These are phyloP conservation scores for Tetraselmis striata DNA, from an alignment of 139 green algal genomes.

Conservation along the genomic window DNA sequence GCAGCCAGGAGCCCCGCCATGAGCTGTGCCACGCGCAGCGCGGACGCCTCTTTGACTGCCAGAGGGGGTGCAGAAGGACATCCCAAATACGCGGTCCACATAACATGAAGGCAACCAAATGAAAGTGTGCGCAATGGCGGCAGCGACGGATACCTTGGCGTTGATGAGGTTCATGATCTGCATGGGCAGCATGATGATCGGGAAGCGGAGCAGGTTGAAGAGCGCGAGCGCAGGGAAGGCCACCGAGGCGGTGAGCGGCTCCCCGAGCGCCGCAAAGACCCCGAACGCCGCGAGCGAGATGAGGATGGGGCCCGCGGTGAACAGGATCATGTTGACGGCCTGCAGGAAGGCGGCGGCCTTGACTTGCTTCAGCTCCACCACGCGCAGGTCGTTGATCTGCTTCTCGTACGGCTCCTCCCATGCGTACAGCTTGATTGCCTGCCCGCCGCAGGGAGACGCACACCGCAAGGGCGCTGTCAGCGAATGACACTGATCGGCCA, in stretches of 20 bases:
- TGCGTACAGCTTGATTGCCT: slow-evolving; percentile 91
- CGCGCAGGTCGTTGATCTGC: slow-evolving; percentile 59
- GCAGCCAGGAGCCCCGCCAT: too few relatives aligned
- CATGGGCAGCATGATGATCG: slow-evolving; percentile 70
- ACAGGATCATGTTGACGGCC: slow-evolving; percentile 1
- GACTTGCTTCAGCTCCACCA: slow-evolving; percentile 48
- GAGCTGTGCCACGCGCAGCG: too few relatives aligned
- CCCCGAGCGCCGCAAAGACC: slow-evolving; percentile 13
- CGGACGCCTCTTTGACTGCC: too few relatives aligned
- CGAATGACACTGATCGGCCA: too few relatives aligned
- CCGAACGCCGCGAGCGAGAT: slow-evolving; percentile 57
- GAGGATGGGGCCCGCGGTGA: slow-evolving; percentile 38
- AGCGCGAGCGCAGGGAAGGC: slow-evolving; percentile 76
- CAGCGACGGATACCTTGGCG: slow-evolving; percentile 33
- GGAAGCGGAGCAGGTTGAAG: slow-evolving; percentile 85
- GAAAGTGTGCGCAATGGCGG: too few relatives aligned
- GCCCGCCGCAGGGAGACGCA: too few relatives aligned
- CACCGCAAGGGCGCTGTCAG: too few relatives aligned
- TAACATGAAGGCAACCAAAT: too few relatives aligned
- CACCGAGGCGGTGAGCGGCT: slow-evolving; percentile 57
- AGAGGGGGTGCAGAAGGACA: too few relatives aligned
- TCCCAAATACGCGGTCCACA: too few relatives aligned
- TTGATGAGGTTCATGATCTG: slow-evolving; percentile 71
- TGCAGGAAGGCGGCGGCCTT: not conserved
- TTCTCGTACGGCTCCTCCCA: slow-evolving; percentile 81